Percentiles rank a stretch among this genome's conserved stretches.
These are phyloP conservation scores for Orbilia oligospora DNA, from an alignment of 2,329 filamentous ascomycete species.

Conservation along the genomic window DNA sequence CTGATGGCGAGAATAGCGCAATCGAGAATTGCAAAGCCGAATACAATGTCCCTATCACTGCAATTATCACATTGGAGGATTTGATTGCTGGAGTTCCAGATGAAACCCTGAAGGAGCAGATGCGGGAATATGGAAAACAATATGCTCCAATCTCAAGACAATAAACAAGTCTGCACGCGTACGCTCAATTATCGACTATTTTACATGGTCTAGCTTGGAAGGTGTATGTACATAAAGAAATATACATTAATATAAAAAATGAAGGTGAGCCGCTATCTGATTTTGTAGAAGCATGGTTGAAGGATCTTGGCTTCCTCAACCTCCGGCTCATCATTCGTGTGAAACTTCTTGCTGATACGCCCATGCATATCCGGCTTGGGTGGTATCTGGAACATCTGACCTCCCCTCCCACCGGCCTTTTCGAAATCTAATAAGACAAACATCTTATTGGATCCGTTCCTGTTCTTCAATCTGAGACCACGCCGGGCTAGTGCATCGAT, in stretches of 20 bases:
- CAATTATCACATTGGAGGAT: slow-evolving; percentile 87
- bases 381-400: slow-evolving; percentile 60
- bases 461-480: slow-evolving; percentile 85
- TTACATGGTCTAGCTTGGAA: not conserved
- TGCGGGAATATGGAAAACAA: slow-evolving; percentile 80
- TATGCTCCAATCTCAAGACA: slow-evolving; percentile 67
- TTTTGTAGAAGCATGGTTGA: slow-evolving; percentile 97
- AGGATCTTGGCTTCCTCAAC: slow-evolving; percentile 75
- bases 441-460: slow-evolving; percentile 93
- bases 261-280: slow-evolving; percentile 72
- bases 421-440: slow-evolving; percentile 97
- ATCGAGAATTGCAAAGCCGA: slow-evolving; percentile 88
- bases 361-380: slow-evolving; percentile 62
- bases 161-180: not conserved
- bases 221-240: slow-evolving; percentile 42
- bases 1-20: slow-evolving; percentile 80
- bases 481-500: slow-evolving; percentile 83
- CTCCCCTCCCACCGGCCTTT: slow-evolving; percentile 76
- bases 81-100: slow-evolving; percentile 79
- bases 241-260: too few species aligned
- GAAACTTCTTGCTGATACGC: slow-evolving; percentile 72
- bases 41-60: slow-evolving; percentile 84
- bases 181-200: slow-evolving; percentile 4
- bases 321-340: slow-evolving; percentile 73
- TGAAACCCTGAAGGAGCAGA: slow-evolving; percentile 75